Evolutionary conservation across 108 stramenopile genomes (phyloP).

Genomic region (Schizochytrium sp.): DNA sequence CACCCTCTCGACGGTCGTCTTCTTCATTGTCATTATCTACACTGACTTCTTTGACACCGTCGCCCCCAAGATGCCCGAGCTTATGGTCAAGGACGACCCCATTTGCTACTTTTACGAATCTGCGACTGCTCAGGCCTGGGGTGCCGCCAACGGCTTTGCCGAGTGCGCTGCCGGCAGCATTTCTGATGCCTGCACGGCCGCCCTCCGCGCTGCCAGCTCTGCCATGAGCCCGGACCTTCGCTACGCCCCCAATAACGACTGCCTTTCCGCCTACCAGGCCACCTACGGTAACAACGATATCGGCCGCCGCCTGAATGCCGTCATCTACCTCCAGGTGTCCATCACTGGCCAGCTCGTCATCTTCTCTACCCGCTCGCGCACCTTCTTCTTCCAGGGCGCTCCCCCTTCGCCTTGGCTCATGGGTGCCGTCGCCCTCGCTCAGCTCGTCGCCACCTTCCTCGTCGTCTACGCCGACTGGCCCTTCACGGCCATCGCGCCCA

Average conservation of each 20-base stretch:
- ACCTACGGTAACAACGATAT: not conserved
- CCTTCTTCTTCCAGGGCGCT: not conserved
- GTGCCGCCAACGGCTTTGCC: slow-evolving; percentile 43
- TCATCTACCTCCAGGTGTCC: slow-evolving; percentile 31
- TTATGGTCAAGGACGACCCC: slow-evolving; percentile 29
- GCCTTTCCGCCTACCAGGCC: not conserved
- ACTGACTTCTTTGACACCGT: slow-evolving; percentile 24
- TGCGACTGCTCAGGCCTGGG: slow-evolving; percentile 41
- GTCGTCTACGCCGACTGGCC: not conserved
- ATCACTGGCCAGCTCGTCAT: slow-evolving; percentile 31
- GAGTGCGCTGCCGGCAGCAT: slow-evolving; percentile 45
- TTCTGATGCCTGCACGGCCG: slow-evolving; percentile 32
- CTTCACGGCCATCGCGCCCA: not conserved
- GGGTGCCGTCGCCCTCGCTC: not conserved
- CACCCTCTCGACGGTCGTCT: slow-evolving; percentile 44
- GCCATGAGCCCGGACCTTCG: not conserved
- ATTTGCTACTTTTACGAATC: slow-evolving; percentile 68
- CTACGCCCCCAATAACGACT: not conserved
- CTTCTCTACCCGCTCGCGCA: slow-evolving; percentile 29
- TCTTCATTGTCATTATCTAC: slow-evolving; percentile 45
- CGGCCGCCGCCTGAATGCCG: not conserved
- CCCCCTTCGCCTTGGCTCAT: not conserved
- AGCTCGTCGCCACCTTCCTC: not conserved
- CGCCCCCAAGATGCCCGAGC: slow-evolving; percentile 3
- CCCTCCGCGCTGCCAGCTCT: slow-evolving; percentile 42